These are phyloP conservation scores for Rubroboletus pulcherrimus DNA, from an alignment of 768 basidiomycete genomes.

Conservation along the genomic window DNA sequence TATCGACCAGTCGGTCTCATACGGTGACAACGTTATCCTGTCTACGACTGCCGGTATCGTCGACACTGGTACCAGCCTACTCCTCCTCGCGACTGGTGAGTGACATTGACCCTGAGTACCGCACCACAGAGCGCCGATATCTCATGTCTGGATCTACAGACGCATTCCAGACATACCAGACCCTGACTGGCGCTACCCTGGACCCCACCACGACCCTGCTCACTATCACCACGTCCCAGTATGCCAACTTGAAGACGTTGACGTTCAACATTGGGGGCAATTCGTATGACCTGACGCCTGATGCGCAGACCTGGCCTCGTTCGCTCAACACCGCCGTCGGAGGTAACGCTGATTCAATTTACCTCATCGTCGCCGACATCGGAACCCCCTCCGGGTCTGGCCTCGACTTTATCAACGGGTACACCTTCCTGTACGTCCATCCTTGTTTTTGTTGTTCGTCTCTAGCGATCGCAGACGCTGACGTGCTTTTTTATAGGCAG, in stretches of 20 bases:
- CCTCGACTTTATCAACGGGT: slow-evolving; percentile 22
- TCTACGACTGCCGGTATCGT: slow-evolving; percentile 16
- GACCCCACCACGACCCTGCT: slow-evolving; percentile 28
- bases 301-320: slow-evolving; percentile 36
- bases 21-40: neutral
- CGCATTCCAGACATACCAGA: slow-evolving; percentile 18
- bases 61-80: slow-evolving; percentile 25
- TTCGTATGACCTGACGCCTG: slow-evolving; percentile 12
- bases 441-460: neutral
- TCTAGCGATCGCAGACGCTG: neutral
- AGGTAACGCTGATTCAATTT: slow-evolving; percentile 20
- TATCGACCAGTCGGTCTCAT: slow-evolving; percentile 12
- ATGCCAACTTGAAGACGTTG: slow-evolving; percentile 17
- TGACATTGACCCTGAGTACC: neutral
- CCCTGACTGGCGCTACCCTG: slow-evolving; percentile 21
- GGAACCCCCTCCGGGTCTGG: slow-evolving; percentile 9
- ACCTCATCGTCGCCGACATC: slow-evolving; percentile 27
- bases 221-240: slow-evolving; percentile 20
- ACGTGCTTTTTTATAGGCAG: slow-evolving; percentile 21
- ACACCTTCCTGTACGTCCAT: slow-evolving; percentile 10
- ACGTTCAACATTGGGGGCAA: slow-evolving; percentile 22
- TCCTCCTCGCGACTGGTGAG: slow-evolving; percentile 28
- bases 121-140: neutral
- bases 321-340: slow-evolving; percentile 30
- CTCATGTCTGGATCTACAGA: slow-evolving; percentile 8